Evolutionary conservation across 208 protist genomes (phyloP).

Genomic region (Trypanosoma brucei): DNA sequence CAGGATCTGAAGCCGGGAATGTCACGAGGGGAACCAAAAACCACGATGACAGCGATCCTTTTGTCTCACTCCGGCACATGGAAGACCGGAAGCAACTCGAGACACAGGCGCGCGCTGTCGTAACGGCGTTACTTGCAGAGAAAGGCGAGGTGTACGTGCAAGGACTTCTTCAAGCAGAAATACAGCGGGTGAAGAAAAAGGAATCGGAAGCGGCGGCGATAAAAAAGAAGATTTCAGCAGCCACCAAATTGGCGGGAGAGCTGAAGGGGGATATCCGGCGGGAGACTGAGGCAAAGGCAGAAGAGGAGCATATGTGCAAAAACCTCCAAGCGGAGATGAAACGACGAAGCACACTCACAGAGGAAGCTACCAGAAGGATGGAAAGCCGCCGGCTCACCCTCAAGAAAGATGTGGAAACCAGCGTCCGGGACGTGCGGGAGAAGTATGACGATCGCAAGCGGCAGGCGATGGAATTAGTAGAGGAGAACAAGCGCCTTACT

Average conservation of each 20-base stretch:
- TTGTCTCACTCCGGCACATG: slow-evolving; percentile 8
- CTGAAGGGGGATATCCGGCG: slow-evolving; percentile 28
- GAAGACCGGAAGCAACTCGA: slow-evolving; percentile 24
- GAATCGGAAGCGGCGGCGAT: slow-evolving; percentile 50
- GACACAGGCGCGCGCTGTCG: slow-evolving; percentile 28
- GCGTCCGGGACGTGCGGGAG: slow-evolving; percentile 38
- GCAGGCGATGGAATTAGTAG: slow-evolving; percentile 27
- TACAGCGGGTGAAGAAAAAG: slow-evolving; percentile 60
- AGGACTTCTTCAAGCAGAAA: slow-evolving; percentile 60
- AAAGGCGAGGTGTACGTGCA: slow-evolving; percentile 60
- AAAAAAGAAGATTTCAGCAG: slow-evolving; percentile 39
- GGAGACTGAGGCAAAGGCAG: slow-evolving; percentile 21
- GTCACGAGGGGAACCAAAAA: not conserved
- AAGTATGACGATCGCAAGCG: slow-evolving; percentile 40
- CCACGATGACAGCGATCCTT: not conserved
- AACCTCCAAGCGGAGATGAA: slow-evolving; percentile 47
- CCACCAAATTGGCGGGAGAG: slow-evolving; percentile 33
- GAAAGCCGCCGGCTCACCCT: slow-evolving; percentile 37
- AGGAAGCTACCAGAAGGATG: slow-evolving; percentile 52
- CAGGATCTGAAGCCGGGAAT: not conserved
- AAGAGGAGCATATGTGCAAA: slow-evolving; percentile 40
- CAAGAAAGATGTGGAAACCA: slow-evolving; percentile 36
- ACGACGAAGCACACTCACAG: slow-evolving; percentile 37
- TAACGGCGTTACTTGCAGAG: slow-evolving; percentile 37
- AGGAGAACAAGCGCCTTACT: slow-evolving; percentile 49